Base-by-base conservation (phyloP, 2,329 filamentous ascomycete genomes). In the Exophiala viscosa region DNA sequence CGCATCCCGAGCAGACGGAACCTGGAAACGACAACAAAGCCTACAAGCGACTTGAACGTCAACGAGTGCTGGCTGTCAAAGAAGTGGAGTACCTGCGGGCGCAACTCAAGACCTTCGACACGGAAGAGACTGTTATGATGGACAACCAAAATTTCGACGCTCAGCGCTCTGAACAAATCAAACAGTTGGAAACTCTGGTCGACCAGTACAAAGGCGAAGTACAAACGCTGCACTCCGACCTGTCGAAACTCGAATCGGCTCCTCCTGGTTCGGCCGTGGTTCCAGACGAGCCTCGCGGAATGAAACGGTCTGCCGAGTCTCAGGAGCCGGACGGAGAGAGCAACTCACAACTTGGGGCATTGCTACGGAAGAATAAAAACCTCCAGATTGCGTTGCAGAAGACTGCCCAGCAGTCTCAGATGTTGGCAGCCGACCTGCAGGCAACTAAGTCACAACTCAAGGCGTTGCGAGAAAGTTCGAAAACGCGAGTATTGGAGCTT, bases 1-100 rank as follows among this genome's bases (percentile, higher is more conserved):
- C 68, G 3, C 71, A 75, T 4, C 65, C 71, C 1, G 77, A 73
- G 15, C 50, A 43, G 23, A 28, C 52, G 15, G 60, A 60, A 5
- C 15, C 54, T 18, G 43, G 23, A 18, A 44, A 48, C 11, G 87
- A 89, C 64, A 87, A 67, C 57, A 81, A 90, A 70, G 79, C 81
- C 1, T 85, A 84, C 39, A 75, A 87, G 48, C 82, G 93, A 31
- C 74, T 96, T 0, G 92, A 99, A 63, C 81, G 93, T 53, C 92
- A 97, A 67, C 87, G 89, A 52, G 82, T 80, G 1, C 79, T 99
- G 6, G 90, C 91, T 0, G 79, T 90, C 18, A 96, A 96, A 66
- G 95, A 99, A 67, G 89, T 93, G 0, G 91, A 96, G 61, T 96
- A 95, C 67, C 79, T 99, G 5, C 87, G 93, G 17, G 92, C 90